Conservation (phyloP, 108 stramenopile species). For the Chaetoceros tenuissimus region DNA sequence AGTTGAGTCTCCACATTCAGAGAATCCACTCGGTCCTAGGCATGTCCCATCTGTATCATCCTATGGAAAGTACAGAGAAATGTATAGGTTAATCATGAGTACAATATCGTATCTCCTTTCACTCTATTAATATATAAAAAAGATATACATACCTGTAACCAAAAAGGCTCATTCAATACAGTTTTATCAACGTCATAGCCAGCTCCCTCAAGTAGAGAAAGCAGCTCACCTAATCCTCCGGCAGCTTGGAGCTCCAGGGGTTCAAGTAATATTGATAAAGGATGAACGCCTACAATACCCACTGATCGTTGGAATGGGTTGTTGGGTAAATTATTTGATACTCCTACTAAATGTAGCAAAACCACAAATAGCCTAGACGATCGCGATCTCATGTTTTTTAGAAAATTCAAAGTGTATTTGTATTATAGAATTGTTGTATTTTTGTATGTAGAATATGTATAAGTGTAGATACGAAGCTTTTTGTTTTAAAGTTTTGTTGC, state of each 20-base stretch:
- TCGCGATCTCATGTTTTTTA: constrained; percentile 38
- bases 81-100: neutral
- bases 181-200: constrained; percentile 15
- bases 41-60: constrained; percentile 48
- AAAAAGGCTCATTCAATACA: constrained; percentile 37
- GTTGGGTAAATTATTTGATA: constrained; percentile 29
- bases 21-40: constrained; percentile 58
- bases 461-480: no score
- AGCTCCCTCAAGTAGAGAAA: constrained; percentile 20
- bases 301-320: constrained; percentile 2
- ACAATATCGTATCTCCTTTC: neutral
- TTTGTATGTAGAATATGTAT: no score
- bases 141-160: constrained; percentile 36
- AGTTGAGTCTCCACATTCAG: constrained; percentile 77
- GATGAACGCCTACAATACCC: constrained; percentile 50
- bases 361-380: constrained; percentile 50
- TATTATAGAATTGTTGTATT: no score
- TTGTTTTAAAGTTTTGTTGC: no score
- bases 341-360: constrained; percentile 44
- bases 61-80: constrained; percentile 8
- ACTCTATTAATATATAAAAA: neutral
- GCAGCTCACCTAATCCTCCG: constrained; percentile 15
- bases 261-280: constrained; percentile 43
- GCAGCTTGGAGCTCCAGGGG: constrained; percentile 22
- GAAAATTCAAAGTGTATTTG: no score